These are phyloP conservation scores for Ailanthus altissimus DNA, from an alignment of 345 rosid genomes.

Conservation along the genomic window DNA sequence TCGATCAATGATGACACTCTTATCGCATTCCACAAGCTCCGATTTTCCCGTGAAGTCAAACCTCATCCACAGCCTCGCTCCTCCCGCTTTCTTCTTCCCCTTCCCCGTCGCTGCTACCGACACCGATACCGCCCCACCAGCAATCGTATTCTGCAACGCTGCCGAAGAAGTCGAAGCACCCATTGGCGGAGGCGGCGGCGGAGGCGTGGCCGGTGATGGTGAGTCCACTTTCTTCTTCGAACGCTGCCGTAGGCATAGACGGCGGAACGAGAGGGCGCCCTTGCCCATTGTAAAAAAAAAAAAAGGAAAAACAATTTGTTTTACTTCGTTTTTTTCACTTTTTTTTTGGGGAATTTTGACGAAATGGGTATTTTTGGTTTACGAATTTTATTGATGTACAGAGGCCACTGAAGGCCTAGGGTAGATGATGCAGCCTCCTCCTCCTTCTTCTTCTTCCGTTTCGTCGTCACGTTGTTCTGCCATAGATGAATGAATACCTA, in stretches of 20 bases:
- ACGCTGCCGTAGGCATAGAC: constrained; percentile 44
- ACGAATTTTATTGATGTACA: neutral
- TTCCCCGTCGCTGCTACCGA: constrained; percentile 42
- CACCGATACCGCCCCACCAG: constrained; percentile 25
- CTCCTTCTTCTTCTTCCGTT: neutral
- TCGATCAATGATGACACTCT: constrained; percentile 69
- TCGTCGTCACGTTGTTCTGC: constrained; percentile 21
- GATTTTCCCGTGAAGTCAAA: constrained; percentile 73
- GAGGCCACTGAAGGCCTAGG: neutral
- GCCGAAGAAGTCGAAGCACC: constrained; percentile 29
- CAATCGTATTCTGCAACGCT: constrained; percentile 21
- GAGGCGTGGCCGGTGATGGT: constrained; percentile 7
- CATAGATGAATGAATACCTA: constrained; percentile 19
- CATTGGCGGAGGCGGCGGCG: constrained; percentile 3
- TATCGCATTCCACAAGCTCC: constrained; percentile 84
- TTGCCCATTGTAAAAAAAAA: constrained; percentile 50
- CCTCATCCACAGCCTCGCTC: constrained; percentile 92
- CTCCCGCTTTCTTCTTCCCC: constrained; percentile 86
- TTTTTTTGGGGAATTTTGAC: too few species aligned
- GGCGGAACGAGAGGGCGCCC: constrained; percentile 44
- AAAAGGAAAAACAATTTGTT: neutral
- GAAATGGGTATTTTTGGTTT: neutral
- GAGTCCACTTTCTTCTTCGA: constrained; percentile 39
- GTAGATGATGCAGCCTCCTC: neutral
- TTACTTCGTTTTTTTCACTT: neutral